Conservation (phyloP, 352 stramenopile species). For the Phytophthora ramorum region DNA sequence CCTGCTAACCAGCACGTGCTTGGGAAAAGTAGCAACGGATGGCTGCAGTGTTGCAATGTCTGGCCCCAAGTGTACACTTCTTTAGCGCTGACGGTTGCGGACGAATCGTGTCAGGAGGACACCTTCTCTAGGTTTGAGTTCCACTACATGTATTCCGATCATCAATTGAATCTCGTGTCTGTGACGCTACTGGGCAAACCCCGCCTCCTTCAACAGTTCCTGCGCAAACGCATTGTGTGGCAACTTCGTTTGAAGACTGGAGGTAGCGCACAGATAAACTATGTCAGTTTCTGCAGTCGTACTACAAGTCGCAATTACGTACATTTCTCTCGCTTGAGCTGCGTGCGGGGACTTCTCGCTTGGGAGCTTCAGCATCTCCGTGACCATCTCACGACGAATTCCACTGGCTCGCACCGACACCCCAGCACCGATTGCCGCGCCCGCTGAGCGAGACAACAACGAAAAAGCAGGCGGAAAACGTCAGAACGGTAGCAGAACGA, state of each 20-base stretch:
- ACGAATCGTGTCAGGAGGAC: no score
- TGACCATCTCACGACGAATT: slow-evolving; percentile 13
- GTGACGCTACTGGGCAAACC: neutral
- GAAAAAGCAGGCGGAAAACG: no score
- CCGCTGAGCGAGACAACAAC: neutral
- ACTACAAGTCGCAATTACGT: neutral
- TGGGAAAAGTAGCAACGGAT: no score
- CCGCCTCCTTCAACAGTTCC: slow-evolving; percentile 23
- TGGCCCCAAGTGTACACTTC: no score
- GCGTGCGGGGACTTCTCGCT: slow-evolving; percentile 14
- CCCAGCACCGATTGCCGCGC: slow-evolving; percentile 9
- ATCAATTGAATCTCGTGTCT: no score
- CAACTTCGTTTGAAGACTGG: slow-evolving; percentile 30
- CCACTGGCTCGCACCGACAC: slow-evolving; percentile 8
- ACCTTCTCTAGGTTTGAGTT: no score
- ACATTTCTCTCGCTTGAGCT: slow-evolving; percentile 25
- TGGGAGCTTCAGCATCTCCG: slow-evolving; percentile 16
- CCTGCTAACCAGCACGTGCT: no score
- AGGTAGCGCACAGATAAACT: neutral
- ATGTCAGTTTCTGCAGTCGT: no score
- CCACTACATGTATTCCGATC: no score
- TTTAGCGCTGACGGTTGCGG: no score
- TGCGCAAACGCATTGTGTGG: slow-evolving; percentile 11
- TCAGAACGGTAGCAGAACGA: no score
- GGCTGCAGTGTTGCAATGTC: no score